Evolutionary conservation across 1,284 basidiomycete species (phyloP).

Genomic region (Rhodotorula sp.): DNA sequence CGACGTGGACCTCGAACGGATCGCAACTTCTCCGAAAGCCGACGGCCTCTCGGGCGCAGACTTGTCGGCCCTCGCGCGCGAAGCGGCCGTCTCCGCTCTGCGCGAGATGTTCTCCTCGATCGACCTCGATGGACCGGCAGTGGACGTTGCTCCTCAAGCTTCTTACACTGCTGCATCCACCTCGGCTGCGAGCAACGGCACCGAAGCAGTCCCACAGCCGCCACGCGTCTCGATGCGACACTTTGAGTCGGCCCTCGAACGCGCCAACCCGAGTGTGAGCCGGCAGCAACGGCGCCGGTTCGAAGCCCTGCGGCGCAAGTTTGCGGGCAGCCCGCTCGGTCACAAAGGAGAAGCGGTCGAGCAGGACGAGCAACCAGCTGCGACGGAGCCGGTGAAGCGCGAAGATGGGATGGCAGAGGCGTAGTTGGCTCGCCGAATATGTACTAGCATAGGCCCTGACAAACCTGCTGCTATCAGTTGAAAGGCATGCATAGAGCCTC

Average conservation of each 20-base stretch:
- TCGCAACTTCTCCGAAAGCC: conserved; percentile 59
- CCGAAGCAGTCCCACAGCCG: not conserved
- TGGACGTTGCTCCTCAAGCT: conserved; percentile 36
- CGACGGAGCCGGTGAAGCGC: not conserved
- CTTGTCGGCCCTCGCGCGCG: conserved; percentile 77
- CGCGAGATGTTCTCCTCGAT: conserved; percentile 66
- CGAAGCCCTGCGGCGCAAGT: conserved; percentile 71
- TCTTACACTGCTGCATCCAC: conserved; percentile 5
- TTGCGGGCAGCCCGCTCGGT: conserved; percentile 61
- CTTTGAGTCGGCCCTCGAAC: conserved; percentile 71
- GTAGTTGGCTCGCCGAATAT: not conserved
- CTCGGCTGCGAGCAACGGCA: not conserved
- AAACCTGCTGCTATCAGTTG: too few species aligned
- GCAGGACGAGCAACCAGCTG: conserved; percentile 9
- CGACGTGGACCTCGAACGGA: conserved; percentile 49
- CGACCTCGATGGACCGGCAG: conserved; percentile 57
- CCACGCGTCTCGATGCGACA: conserved; percentile 60
- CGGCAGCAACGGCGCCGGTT: conserved; percentile 76
- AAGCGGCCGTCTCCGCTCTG: conserved; percentile 84
- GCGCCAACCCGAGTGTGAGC: conserved; percentile 84
- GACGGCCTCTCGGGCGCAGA: conserved; percentile 90
- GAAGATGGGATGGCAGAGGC: not conserved
- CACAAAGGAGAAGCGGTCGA: conserved; percentile 34
- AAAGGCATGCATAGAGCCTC: too few species aligned
- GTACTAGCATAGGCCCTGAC: too few species aligned